Evolutionary conservation across 2,329 filamentous ascomycete species (phyloP).

Genomic region (Trichoderma koningii): DNA sequence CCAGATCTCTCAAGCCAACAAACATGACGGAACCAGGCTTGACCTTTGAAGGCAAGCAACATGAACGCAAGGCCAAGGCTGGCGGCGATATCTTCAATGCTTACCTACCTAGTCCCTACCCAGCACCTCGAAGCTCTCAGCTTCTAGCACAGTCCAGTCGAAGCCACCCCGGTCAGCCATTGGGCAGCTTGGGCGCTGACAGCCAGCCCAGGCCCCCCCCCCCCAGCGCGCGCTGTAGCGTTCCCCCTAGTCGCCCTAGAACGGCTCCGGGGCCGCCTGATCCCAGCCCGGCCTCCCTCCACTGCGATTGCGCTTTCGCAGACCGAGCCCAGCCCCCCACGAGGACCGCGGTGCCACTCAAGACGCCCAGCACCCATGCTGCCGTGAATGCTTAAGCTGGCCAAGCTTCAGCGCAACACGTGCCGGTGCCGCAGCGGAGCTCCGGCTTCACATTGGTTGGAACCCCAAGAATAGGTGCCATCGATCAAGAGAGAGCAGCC

Average conservation of each 20-base stretch:
- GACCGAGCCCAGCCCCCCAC: slow-evolving; percentile 28
- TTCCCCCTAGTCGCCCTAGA: slow-evolving; percentile 20
- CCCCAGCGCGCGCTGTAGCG: slow-evolving; percentile 21
- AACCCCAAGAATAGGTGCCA: not conserved
- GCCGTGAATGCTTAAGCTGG: too few relatives aligned
- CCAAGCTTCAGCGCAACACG: slow-evolving; percentile 17
- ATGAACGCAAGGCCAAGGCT: too few relatives aligned
- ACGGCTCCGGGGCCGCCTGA: slow-evolving; percentile 25
- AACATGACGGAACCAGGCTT: not conserved
- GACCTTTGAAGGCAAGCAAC: too few relatives aligned
- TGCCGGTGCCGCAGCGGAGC: slow-evolving; percentile 11
- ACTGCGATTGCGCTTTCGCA: slow-evolving; percentile 21
- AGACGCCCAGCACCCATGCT: not conserved
- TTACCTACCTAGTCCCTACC: too few relatives aligned
- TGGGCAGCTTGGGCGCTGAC: slow-evolving; percentile 22
- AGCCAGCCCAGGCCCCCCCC: slow-evolving; percentile 10
- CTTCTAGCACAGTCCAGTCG: too few relatives aligned
- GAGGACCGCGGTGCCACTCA: not conserved
- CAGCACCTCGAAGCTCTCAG: too few relatives aligned
- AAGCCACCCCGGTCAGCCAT: slow-evolving; percentile 5
- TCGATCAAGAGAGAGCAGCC: not conserved
- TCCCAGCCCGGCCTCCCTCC: slow-evolving; percentile 18
- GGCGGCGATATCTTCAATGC: too few relatives aligned
- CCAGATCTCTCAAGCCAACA: not conserved
- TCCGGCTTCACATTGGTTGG: not conserved